phyloP scores from a whole-genome alignment of 2,329 filamentous ascomycete genomes.

The Penicillium sp. region DNA sequence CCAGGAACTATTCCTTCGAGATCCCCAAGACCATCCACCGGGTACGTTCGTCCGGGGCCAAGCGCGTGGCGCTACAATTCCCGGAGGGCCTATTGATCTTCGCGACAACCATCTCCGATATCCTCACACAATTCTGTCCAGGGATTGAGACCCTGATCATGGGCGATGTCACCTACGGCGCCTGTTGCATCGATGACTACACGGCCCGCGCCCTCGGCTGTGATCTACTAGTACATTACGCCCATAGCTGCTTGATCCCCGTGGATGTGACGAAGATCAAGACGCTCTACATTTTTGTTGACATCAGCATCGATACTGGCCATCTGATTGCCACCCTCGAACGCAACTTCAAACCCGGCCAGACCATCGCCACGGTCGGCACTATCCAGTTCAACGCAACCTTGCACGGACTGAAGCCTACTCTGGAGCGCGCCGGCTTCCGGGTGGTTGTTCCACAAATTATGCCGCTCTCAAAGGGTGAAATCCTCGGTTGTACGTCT shows the following conservation, averaged over 20 bases:
- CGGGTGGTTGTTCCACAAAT: conserved; percentile 86
- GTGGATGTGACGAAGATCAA: conserved; percentile 96
- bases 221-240: conserved; percentile 93
- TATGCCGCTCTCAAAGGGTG: conserved; percentile 84
- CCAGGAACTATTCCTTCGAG: conserved; percentile 97
- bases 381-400: conserved; percentile 99
- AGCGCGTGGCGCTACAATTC: conserved; percentile 90
- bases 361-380: conserved; percentile 87
- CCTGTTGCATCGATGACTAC: conserved; percentile 98
- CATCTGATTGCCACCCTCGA: conserved; percentile 84
- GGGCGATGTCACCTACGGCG: conserved; percentile 98
- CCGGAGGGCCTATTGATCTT: conserved; percentile 93
- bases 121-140: conserved; percentile 88
- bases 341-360: conserved; percentile 79
- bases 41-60: conserved; percentile 75
- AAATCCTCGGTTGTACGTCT: conserved; percentile 96
- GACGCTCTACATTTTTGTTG: conserved; percentile 96
- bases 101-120: conserved; percentile 95
- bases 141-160: conserved; percentile 93
- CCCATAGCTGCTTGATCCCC: conserved; percentile 92
- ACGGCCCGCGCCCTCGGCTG: conserved; percentile 91
- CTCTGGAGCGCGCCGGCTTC: conserved; percentile 80
- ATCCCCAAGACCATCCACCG: conserved; percentile 97
- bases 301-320: conserved; percentile 89
- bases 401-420: conserved; percentile 76